Base-by-base conservation (phyloP, 2,329 filamentous ascomycete species). In the Sordariomycetes sp. region DNA sequence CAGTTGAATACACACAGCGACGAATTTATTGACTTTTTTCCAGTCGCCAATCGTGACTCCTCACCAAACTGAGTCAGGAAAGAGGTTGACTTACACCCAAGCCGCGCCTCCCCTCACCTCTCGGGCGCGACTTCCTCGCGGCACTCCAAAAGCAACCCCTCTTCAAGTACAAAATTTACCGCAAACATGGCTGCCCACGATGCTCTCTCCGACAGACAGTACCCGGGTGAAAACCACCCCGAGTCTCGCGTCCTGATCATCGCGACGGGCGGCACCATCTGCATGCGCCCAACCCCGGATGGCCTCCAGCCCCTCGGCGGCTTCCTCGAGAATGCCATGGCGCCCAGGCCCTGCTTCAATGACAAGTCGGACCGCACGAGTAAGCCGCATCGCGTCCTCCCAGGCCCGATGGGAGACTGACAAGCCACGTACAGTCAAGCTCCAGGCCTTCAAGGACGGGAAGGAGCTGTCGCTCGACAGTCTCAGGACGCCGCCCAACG, bases 241-340 rank as follows among this genome's bases (percentile, higher is more conserved):
- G 89, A 95, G 69, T 89, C 89, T 25, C 79, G 88, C 59, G 87
- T 96, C 13, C 77, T 96, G 62, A 87, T 96, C 65, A 89, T 96
- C 70, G 92, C 95, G 75, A 96, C 91, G 13, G 90, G 89, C 60
- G 87, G 87, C 52, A 90, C 87, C 7, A 96, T 96, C 65, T 96
- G 90, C 72, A 96, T 96, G 91, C 84, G 86, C 66, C 85, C 84
- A 57, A 90, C 89, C 10, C 79, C 81, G 10, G 82, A 90, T 62
- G 91, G 91, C 1, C 82, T 95, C 57, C 78, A 94, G 39, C 91
- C 91, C 6, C 87, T 88, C 58, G 76, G 82, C 64, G 86, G 87
- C 3, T 96, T 96, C 67, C 76, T 95, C 52, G 81, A 94, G 64
- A 83, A 83, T 62, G 90, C 89, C 64, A 86, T 96, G 76, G 86